Percentiles rank a stretch among this genome's conserved stretches.
These are phyloP conservation scores for Stachybotrys chlorohalonatus DNA, from an alignment of 2,329 filamentous ascomycete genomes.

Conservation along the genomic window DNA sequence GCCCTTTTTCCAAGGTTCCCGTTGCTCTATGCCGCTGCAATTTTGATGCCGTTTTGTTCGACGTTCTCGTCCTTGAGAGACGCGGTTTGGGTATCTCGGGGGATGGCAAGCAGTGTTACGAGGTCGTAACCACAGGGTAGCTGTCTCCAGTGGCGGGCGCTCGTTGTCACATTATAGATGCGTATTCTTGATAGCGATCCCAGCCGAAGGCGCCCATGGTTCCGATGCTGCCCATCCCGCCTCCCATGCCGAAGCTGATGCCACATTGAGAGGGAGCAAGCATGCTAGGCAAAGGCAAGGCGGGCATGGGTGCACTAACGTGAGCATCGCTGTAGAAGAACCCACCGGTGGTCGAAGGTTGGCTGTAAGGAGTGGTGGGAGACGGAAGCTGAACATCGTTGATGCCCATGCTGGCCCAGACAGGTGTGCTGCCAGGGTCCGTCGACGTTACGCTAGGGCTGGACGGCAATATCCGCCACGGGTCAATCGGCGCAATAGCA, in stretches of 20 bases:
- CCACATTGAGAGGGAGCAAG: conserved; percentile 71
- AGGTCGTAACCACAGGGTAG: conserved; percentile 39
- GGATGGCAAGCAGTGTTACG: conserved; percentile 24
- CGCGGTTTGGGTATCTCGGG: conserved; percentile 10
- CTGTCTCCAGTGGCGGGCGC: conserved; percentile 34
- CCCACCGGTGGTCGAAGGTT: conserved; percentile 61
- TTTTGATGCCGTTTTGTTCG: conserved; percentile 16
- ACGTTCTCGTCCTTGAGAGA: conserved; percentile 21
- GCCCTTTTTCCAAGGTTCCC: conserved; percentile 11
- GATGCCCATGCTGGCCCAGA: conserved; percentile 75
- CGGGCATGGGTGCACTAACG: conserved; percentile 63
- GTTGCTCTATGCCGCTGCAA: conserved; percentile 28
- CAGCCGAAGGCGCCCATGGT: conserved; percentile 58
- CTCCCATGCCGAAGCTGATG: conserved; percentile 61
- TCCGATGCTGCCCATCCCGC: neutral
- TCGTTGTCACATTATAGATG: conserved; percentile 78
- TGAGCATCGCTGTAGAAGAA: conserved; percentile 76
- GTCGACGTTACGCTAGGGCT: conserved; percentile 69
- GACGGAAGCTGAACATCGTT: conserved; percentile 68
- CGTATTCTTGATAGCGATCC: conserved; percentile 78
- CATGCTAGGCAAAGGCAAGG: conserved; percentile 79
- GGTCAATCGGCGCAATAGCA: conserved; percentile 60
- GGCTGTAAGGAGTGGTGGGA: conserved; percentile 68
- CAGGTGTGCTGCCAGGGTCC: conserved; percentile 57
- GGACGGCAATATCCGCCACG: conserved; percentile 86